These are phyloP conservation scores for Ustilago crameri DNA, from an alignment of 1,284 basidiomycete genomes.

Conservation along the genomic window DNA sequence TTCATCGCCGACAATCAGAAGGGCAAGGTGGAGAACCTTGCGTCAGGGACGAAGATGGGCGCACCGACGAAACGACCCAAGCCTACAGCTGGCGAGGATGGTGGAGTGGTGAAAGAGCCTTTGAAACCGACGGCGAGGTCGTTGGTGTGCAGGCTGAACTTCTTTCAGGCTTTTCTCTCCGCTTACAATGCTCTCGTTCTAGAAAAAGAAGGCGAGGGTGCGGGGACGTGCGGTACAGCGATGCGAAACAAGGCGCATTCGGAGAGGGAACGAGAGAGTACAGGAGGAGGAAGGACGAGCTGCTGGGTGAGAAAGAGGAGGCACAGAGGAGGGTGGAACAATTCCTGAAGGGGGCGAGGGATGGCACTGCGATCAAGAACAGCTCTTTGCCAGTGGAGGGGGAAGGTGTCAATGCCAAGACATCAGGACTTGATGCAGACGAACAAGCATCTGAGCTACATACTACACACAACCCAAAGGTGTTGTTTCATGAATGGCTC, in stretches of 20 bases:
- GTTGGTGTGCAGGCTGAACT: conserved; percentile 24
- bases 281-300: conserved; percentile 12
- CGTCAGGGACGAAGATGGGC: conserved; percentile 33
- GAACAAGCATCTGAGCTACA: too few species aligned
- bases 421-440: too few species aligned
- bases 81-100: neutral
- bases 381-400: neutral
- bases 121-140: conserved; percentile 29
- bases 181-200: neutral
- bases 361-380: conserved; percentile 20
- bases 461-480: neutral
- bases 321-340: conserved; percentile 5
- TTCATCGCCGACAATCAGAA: conserved; percentile 1
- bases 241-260: conserved; percentile 24
- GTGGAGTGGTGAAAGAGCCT: neutral
- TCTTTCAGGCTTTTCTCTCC: conserved; percentile 11
- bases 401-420: too few species aligned
- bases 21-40: conserved; percentile 29
- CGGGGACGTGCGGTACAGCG: conserved; percentile 6
- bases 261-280: conserved; percentile 14
- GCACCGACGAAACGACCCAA: conserved; percentile 27
- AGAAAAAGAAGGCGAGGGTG: neutral
- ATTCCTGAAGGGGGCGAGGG: conserved; percentile 16
- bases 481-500: conserved; percentile 21
- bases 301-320: conserved; percentile 19